Percentiles rank a stretch among this genome's conserved stretches.
Conservation (phyloP, 306 rosid genomes). For the Trifolium pratense region DNA sequence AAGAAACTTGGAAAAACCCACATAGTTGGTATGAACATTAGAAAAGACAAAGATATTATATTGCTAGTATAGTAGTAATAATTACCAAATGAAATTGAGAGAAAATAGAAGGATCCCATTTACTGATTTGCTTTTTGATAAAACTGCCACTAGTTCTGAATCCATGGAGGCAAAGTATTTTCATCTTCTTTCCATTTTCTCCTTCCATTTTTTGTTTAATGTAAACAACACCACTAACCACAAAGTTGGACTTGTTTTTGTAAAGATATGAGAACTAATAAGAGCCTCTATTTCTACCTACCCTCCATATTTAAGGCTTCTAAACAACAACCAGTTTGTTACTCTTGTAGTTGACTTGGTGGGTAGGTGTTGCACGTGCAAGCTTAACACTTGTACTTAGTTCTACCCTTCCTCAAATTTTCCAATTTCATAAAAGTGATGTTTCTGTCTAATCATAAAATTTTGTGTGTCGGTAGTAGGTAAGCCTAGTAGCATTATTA, state of each 20-base stretch:
- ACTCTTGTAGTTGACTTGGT: neutral
- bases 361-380: constrained; percentile 30
- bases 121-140: constrained; percentile 73
- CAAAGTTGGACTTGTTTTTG: constrained; percentile 18
- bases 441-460: neutral
- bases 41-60: neutral
- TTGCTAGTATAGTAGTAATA: neutral
- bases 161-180: constrained; percentile 88
- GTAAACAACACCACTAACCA: neutral
- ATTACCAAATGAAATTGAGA: constrained; percentile 73
- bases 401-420: neutral
- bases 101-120: constrained; percentile 84
- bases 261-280: neutral
- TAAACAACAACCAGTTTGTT: neutral
- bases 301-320: neutral
- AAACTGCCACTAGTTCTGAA: constrained; percentile 88
- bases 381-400: neutral
- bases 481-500: too few relatives aligned
- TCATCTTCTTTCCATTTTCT: constrained; percentile 56
- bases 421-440: neutral
- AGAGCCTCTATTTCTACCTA: constrained; percentile 34
- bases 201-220: constrained; percentile 48
- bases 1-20: too few relatives aligned
- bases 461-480: neutral
- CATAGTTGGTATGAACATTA: too few relatives aligned